phyloP scores from a whole-genome alignment of 1,139 yeast species.

The Sugiyamaella paludigena region DNA sequence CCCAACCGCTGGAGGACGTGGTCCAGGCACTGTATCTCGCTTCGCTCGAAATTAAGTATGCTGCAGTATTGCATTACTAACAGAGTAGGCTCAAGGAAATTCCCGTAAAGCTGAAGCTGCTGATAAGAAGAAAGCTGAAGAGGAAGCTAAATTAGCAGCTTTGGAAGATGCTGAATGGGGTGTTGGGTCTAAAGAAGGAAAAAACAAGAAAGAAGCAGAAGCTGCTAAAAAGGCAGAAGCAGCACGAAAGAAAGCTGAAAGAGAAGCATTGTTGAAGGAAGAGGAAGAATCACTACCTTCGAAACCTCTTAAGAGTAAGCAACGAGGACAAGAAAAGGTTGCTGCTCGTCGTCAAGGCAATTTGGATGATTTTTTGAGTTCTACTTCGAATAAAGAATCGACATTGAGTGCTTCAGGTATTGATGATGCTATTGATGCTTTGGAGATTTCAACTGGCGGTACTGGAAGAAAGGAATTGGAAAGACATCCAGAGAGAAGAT shows the following conservation, averaged over 20 bases:
- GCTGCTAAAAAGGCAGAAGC: conserved; percentile 43
- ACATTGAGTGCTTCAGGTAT: conserved; percentile 70
- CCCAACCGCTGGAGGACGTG: no score
- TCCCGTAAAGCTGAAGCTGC: conserved; percentile 71
- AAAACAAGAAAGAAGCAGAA: conserved; percentile 62
- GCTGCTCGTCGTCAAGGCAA: conserved; percentile 63
- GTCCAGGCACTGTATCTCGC: neutral
- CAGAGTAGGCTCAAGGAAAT: conserved; percentile 55
- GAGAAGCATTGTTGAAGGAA: conserved; percentile 49
- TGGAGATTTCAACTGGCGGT: conserved; percentile 48
- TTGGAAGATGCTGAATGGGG: conserved; percentile 68
- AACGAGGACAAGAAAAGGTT: conserved; percentile 70
- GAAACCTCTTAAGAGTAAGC: conserved; percentile 53
- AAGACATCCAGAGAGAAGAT: conserved; percentile 86
- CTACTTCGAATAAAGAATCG: conserved; percentile 30
- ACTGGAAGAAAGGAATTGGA: conserved; percentile 62
- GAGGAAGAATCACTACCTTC: conserved; percentile 65
- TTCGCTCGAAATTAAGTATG: no score
- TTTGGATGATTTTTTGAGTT: conserved; percentile 48
- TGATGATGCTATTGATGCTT: conserved; percentile 76
- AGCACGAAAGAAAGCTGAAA: conserved; percentile 43
- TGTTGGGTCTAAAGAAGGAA: conserved; percentile 67
- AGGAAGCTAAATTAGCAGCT: conserved; percentile 47
- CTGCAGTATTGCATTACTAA: no score
- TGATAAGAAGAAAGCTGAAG: conserved; percentile 57